Evolutionary conservation across 768 basidiomycete genomes (phyloP).

Genomic region (Mycena rosella): DNA sequence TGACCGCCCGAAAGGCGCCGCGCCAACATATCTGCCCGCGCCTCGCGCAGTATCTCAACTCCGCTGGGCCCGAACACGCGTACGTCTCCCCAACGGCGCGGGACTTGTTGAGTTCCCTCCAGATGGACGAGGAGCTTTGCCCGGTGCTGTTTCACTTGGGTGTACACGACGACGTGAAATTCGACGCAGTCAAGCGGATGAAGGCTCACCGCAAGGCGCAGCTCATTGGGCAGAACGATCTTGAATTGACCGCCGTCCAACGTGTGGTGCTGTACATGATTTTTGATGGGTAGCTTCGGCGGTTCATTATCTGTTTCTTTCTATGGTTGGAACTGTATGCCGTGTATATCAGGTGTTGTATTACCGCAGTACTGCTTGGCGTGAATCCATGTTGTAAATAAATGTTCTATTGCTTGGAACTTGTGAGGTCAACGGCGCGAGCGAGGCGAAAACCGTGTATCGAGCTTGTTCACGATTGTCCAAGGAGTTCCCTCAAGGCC

Average conservation of each 20-base stretch:
- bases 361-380: too few species aligned
- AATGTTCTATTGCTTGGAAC: too few species aligned
- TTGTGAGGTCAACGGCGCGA: too few species aligned
- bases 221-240: not conserved
- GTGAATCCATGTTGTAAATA: too few species aligned
- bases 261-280: not conserved
- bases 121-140: slow-evolving; percentile 16
- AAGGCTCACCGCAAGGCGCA: not conserved
- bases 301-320: too few species aligned
- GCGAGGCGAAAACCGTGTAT: too few species aligned
- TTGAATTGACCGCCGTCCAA: slow-evolving; percentile 1
- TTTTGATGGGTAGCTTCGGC: not conserved
- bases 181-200: not conserved
- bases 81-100: slow-evolving; percentile 7
- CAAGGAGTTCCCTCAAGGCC: too few species aligned
- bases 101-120: not conserved
- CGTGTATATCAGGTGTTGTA: too few species aligned
- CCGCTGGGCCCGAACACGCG: not conserved
- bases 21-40: slow-evolving; percentile 10
- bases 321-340: too few species aligned
- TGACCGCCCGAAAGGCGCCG: not conserved
- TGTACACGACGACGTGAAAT: not conserved
- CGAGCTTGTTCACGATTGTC: too few species aligned
- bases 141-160: slow-evolving; percentile 3
- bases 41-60: not conserved